Evolutionary conservation across 23 red algal species (phyloP), one percentile per base, ranked within the genome.

Genomic region (Pyropia haitanensis): DNA sequence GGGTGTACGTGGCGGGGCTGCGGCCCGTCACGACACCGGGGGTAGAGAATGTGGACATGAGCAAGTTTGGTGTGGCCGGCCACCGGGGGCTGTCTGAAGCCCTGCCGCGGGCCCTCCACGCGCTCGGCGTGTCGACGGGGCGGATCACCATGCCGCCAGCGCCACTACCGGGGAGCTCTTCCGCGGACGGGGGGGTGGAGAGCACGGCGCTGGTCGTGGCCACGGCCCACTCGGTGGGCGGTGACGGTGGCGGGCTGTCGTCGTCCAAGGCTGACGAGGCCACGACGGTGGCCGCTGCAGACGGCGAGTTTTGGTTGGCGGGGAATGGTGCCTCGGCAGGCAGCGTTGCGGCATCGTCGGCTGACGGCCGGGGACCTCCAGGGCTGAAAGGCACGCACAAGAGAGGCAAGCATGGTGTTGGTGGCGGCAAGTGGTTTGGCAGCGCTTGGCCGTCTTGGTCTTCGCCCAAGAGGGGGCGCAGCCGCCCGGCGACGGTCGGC

Each of bases 1-100:
- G 76, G 18, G 68, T 87, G 26, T 70, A 85, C 31, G 74, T 98
- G 53, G 77, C 78, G 57, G 88, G 85, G 17, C 70, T 90, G 16
- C 29, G 70, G n/a, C 70, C 67, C 66, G 78, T 88, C 21, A 65
- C 70, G 25, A 49, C 71, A 0, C 63, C 66, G 15, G 72, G 63
- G 20, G 86, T 98, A 15, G 94, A 98, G 68, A 98, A 91, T 66
- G 58, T 98, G 22, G 82, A 98, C 71, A 78, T 98, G 85, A 53
- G 74, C 46, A 74, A 73, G 26, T 60, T 98, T 34, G 94, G 94
- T 5, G 67, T 90, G 28, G 66, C 76, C 34, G 86, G 86, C 17
- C 94, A 98, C 61, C 87, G 88, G 13, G 85, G 85, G 23, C 74
- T 91, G 16, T 79, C 80, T 32, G 88, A 91, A 44, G 75, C 76